Conservation (phyloP, 139 green algal genomes). For the Chlamydomonas urium region DNA sequence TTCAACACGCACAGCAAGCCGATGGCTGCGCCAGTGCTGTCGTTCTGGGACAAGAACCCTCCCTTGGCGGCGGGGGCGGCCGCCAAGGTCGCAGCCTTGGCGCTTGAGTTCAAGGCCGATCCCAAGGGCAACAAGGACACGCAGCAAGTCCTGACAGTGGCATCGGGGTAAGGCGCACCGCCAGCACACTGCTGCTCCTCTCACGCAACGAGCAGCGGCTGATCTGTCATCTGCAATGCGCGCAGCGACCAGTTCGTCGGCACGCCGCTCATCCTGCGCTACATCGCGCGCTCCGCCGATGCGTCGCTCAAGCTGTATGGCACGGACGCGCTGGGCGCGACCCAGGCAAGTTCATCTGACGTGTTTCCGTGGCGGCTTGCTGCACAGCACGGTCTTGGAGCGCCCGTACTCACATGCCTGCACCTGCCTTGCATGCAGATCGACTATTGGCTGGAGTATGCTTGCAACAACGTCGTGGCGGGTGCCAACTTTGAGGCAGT, state of each 20-base stretch:
- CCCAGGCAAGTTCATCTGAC: constrained; percentile 45
- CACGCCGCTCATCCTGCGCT: constrained; percentile 59
- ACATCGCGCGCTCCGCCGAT: constrained; percentile 48
- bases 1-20: no score
- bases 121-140: constrained; percentile 60
- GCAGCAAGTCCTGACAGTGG: constrained; percentile 42
- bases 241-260: constrained; percentile 67
- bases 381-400: neutral
- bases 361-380: neutral
- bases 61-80: constrained; percentile 46
- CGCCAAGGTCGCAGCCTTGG: constrained; percentile 35
- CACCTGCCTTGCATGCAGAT: neutral
- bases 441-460: constrained; percentile 16
- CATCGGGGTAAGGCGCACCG: constrained; percentile 40
- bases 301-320: constrained; percentile 44
- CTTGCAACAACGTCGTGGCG: constrained; percentile 9
- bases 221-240: no score
- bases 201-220: no score
- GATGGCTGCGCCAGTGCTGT: no score
- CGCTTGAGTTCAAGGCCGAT: constrained; percentile 47
- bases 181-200: no score
- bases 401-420: neutral
- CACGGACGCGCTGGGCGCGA: constrained; percentile 38
- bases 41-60: constrained; percentile 50
- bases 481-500: constrained; percentile 64